A percentile compares a stretch with the other conserved stretches of the same genome.
These are phyloP conservation scores for Endotrypanum monterogeii DNA, from an alignment of 208 protist genomes.

Conservation along the genomic window DNA sequence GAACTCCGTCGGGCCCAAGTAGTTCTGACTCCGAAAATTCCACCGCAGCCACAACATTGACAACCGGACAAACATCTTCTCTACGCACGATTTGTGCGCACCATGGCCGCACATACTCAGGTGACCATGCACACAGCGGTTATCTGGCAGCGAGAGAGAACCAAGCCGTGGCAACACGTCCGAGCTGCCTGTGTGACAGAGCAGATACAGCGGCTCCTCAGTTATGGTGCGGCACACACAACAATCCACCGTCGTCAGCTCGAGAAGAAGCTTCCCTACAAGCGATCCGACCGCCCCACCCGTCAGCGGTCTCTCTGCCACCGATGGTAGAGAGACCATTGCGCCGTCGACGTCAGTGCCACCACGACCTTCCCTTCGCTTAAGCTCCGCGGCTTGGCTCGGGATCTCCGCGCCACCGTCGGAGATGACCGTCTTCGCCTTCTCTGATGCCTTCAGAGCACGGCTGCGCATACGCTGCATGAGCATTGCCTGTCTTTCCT, in stretches of 20 bases:
- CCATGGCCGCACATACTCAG: conserved; percentile 68
- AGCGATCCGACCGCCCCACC: conserved; percentile 20
- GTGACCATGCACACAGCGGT: conserved; percentile 46
- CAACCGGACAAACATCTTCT: conserved; percentile 53
- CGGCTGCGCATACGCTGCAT: conserved; percentile 60
- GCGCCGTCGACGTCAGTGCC: not conserved
- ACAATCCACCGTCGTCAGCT: conserved; percentile 61
- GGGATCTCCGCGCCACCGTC: not conserved
- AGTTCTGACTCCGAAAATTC: conserved; percentile 42
- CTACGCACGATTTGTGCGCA: conserved; percentile 63
- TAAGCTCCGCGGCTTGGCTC: not conserved
- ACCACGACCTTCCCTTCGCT: not conserved
- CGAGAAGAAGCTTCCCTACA: conserved; percentile 48
- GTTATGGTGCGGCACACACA: conserved; percentile 55
- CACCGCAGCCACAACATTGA: conserved; percentile 36
- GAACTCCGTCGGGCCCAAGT: conserved; percentile 53
- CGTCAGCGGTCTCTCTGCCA: not conserved
- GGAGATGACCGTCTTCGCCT: not conserved
- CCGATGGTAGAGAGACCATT: not conserved
- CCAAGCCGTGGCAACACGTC: conserved; percentile 39
- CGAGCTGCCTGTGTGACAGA: conserved; percentile 60
- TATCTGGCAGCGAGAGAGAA: conserved; percentile 25
- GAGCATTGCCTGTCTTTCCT: conserved; percentile 69
- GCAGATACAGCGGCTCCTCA: conserved; percentile 57
- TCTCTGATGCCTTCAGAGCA: conserved; percentile 25